Evolutionary conservation across 78 protist species (phyloP), one percentile per base, ranked within the genome.

Genomic region (Cyanophora paradoxa): DNA sequence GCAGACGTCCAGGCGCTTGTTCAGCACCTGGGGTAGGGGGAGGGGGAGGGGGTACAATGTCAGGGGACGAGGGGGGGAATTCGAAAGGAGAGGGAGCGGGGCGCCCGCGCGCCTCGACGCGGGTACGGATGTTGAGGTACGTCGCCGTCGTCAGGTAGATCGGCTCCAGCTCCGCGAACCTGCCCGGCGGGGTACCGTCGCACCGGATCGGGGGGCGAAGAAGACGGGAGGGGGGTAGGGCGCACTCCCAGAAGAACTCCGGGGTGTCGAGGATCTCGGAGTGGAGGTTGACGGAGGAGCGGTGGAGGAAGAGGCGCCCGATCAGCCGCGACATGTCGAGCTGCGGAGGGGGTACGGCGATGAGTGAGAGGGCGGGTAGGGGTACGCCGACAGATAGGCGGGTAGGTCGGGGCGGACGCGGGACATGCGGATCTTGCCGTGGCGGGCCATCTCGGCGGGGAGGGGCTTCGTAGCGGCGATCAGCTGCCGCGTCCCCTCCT

Each of bases 201-300:
- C n/a, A n/a, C n/a, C n/a, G n/a, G n/a, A n/a, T n/a, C n/a, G n/a
- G n/a, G n/a, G n/a, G n/a, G n/a, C n/a, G n/a, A n/a, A n/a, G n/a
- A n/a, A n/a, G n/a, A n/a, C n/a, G n/a, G n/a, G n/a, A n/a, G n/a
- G n/a, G n/a, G n/a, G n/a, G n/a, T n/a, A n/a, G n/a, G n/a, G n/a
- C n/a, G 11, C 1, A n/a, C 20, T 36, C 54, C 48, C 54, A 64
- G 37, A 64, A 36, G 34, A 40, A 64, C 30, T 20, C 52, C 11
- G 71, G 71, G 50, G 8, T 4, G 36, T 64, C 71, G 14, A 64
- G 71, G 26, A 64, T 64, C 36, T 64, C 71, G 26, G 54, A 39
- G 71, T 64, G 52, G n/a, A 64, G 54, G 71, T 64, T 64, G 71
- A 64, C n/a, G 20, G n/a, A 10, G 16, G 54, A 17, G 37, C 71